These are phyloP conservation scores for Calonectria pseudoreteaudii DNA, from an alignment of 2,329 filamentous ascomycete genomes.

Conservation along the genomic window DNA sequence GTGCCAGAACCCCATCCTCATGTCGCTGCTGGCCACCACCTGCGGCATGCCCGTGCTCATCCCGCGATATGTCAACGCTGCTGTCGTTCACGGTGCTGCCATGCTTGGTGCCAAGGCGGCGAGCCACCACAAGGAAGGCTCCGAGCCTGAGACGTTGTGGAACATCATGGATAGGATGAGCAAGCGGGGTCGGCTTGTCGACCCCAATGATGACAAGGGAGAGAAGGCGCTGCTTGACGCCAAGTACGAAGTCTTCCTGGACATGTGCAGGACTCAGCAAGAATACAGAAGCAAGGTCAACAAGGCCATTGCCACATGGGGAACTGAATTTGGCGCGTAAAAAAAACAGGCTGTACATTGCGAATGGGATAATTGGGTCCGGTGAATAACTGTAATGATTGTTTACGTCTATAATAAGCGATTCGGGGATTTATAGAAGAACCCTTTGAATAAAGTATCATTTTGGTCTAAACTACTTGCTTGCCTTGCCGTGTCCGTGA, in stretches of 20 bases:
- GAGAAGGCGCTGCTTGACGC: constrained; percentile 85
- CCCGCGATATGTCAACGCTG: constrained; percentile 92
- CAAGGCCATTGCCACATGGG: constrained; percentile 60
- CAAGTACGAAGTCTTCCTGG: constrained; percentile 96
- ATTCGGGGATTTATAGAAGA: not conserved
- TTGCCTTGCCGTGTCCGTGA: not conserved
- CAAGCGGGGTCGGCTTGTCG: constrained; percentile 88
- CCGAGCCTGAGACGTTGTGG: constrained; percentile 90
- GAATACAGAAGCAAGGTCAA: constrained; percentile 85
- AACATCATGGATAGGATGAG: constrained; percentile 98
- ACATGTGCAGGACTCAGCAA: constrained; percentile 89
- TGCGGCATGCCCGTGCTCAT: constrained; percentile 95
- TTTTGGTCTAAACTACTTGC: not conserved
- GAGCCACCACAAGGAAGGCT: constrained; percentile 76
- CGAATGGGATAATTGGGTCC: constrained; percentile 5
- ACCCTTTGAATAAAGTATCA: not conserved
- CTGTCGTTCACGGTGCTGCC: constrained; percentile 96
- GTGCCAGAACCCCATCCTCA: constrained; percentile 94
- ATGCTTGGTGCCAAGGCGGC: constrained; percentile 99
- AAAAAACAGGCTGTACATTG: constrained; percentile 23
- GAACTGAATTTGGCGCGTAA: constrained; percentile 43
- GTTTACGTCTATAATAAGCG: constrained; percentile 7
- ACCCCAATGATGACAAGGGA: constrained; percentile 76
- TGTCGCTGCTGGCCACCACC: constrained; percentile 89
- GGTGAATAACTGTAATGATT: constrained; percentile 32